Conservation (phyloP, 257 asterid genomes). For the Solanum okadae region DNA sequence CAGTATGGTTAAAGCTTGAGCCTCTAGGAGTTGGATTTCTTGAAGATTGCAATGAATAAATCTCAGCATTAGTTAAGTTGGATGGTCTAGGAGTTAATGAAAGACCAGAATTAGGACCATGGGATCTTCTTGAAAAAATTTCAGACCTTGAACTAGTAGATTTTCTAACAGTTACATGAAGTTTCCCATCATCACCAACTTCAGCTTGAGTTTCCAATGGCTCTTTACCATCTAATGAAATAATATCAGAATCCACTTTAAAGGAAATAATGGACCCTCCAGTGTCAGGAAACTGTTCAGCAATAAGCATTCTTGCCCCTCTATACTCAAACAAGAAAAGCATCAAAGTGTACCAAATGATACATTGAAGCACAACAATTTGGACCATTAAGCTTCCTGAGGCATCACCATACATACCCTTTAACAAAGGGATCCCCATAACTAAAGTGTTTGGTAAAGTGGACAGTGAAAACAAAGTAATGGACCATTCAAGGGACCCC, state of each 20-base stretch:
- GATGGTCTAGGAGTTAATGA: slow-evolving; percentile 43
- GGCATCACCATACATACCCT: slow-evolving; percentile 40
- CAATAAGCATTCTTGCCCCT: slow-evolving; percentile 39
- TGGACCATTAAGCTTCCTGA: slow-evolving; percentile 46
- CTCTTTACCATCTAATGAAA: slow-evolving; percentile 43
- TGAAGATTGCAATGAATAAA: slow-evolving; percentile 39
- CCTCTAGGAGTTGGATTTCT: slow-evolving; percentile 50
- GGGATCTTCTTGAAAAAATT: slow-evolving; percentile 32
- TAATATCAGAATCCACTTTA: slow-evolving; percentile 35
- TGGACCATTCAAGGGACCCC: slow-evolving; percentile 43
- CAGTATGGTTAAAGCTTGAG: slow-evolving; percentile 37
- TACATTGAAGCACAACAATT: slow-evolving; percentile 41
- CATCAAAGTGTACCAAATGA: slow-evolving; percentile 44
- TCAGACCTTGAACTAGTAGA: slow-evolving; percentile 44
- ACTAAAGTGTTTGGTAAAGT: slow-evolving; percentile 43
- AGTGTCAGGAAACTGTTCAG: slow-evolving; percentile 42
- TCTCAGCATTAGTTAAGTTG: slow-evolving; percentile 41
- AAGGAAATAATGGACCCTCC: slow-evolving; percentile 36
- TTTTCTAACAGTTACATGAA: slow-evolving; percentile 40
- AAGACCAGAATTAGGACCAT: slow-evolving; percentile 28
- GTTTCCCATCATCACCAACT: slow-evolving; percentile 42
- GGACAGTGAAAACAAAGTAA: slow-evolving; percentile 35
- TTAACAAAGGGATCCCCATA: slow-evolving; percentile 42
- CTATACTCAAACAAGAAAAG: slow-evolving; percentile 41
- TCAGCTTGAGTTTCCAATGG: slow-evolving; percentile 40